A percentile compares a stretch with the other conserved stretches of the same genome.
phyloP scores from a whole-genome alignment of 23 red algal species.

The Gracilaria vermiculophylla region DNA sequence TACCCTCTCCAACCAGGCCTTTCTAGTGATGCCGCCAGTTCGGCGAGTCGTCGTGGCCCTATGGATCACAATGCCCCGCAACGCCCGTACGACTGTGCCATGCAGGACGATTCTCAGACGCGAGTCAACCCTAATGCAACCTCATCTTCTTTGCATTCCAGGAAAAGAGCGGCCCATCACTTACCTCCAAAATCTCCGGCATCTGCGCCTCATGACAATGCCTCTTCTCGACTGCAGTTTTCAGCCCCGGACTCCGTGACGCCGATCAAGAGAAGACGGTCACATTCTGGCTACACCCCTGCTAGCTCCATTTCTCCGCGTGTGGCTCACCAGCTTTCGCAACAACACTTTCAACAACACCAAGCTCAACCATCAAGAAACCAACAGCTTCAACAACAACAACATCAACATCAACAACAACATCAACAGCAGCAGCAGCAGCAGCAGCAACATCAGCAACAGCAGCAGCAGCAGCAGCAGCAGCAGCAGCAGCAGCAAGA shows the following conservation, averaged over 20 bases:
- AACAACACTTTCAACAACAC: conserved; percentile 52
- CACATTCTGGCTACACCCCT: not conserved
- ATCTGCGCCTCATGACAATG: not conserved
- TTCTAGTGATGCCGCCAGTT: conserved; percentile 29
- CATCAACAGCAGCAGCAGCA: conserved; percentile 29
- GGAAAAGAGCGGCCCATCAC: not conserved
- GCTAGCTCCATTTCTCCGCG: not conserved
- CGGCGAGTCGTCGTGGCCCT: conserved; percentile 36
- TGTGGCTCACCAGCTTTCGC: conserved; percentile 12
- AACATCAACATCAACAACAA: conserved; percentile 22
- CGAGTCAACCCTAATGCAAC: not conserved
- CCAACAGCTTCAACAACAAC: conserved; percentile 13
- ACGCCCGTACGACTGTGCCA: conserved; percentile 25
- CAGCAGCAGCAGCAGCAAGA: conserved; percentile 31
- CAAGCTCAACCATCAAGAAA: not conserved
- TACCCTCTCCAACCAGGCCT: conserved; percentile 1
- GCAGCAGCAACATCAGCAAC: conserved; percentile 17
- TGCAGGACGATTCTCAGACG: conserved; percentile 45
- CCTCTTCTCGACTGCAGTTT: not conserved
- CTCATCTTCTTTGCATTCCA: conserved; percentile 1
- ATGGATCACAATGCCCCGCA: conserved; percentile 6
- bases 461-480: conserved; percentile 16
- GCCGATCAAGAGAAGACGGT: not conserved
- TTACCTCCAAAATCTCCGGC: conserved; percentile 13
- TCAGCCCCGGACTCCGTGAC: not conserved